Base-by-base conservation (phyloP, 2,329 filamentous ascomycete species). In the Trichoderma pleuroti region DNA sequence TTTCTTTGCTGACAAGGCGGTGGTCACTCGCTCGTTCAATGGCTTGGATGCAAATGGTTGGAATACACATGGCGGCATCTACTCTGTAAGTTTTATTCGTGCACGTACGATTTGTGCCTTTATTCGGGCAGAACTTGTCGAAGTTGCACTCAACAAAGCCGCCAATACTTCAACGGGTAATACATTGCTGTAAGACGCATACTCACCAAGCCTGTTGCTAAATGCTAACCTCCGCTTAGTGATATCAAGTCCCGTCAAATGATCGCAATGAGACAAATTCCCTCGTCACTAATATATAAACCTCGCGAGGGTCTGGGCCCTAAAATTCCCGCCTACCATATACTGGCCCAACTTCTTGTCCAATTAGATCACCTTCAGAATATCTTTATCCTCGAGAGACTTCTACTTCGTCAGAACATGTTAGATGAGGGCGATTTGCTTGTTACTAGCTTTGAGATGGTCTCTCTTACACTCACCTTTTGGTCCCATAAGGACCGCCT, bases 121-220 rank as follows among this genome's bases (percentile, higher is more conserved):
- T 4, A 46, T 46, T 11, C 42, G 42, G 42, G 42, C 42, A 46
- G 42, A 46, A 6, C 42, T 46, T 11, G 42, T 46, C 18, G 42
- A 46, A 21, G 42, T 46, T 21, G 42, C 42, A 11, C 42, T 46
- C n/a, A 46, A 21, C 18, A 46, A 46, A 11, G 18, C 42, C 10
- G 18, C 42, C 8, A 46, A 21, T 1, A 46, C 5, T 46, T 46
- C 42, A 21, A 46, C 42, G 10, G n/a, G 9, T n/a, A n/a, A n/a
- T 11, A 21, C 42, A 46, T 16, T 46, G 11, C 39, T 46, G 39
- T 46, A 46, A 46, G 42, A 11, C 42, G n/a, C 4, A n/a, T 21
- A 21, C 4, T 21, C 42, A 11, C 4, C 18, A 5, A 11, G 9
- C 1, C 0, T 46, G 2, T 46, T 21, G 9, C 0, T 46, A 8